phyloP scores from a whole-genome alignment of 2,329 filamentous ascomycete genomes.

The Colletotrichum cereale region DNA sequence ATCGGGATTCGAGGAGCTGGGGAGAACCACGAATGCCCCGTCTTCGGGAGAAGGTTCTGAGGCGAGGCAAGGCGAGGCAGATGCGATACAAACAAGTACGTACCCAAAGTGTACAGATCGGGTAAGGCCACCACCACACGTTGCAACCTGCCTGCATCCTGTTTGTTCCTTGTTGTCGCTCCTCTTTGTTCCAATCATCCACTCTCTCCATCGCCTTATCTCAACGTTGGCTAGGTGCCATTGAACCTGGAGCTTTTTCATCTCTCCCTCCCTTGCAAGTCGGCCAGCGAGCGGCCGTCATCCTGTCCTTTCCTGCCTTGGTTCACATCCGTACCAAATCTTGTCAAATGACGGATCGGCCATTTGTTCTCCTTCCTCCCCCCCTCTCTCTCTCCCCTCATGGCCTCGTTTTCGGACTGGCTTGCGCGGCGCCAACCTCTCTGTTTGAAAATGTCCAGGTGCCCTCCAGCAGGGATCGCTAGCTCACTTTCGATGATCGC shows the following conservation, averaged over 20 bases:
- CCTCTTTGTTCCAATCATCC: constrained; percentile 1
- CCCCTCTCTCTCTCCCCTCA: not conserved
- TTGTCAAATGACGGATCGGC: constrained; percentile 10
- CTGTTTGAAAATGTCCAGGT: constrained; percentile 5
- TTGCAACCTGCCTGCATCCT: constrained; percentile 12
- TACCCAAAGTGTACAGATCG: not conserved
- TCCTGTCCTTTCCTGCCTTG: constrained; percentile 8
- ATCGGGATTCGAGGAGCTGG: not conserved
- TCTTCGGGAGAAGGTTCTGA: not conserved
- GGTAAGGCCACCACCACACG: constrained; percentile 31
- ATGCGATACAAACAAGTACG: not conserved
- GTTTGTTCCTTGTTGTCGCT: constrained; percentile 1
- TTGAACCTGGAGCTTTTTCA: not conserved
- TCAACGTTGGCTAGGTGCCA: constrained; percentile 18
- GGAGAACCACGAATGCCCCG: not conserved
- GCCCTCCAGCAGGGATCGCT: constrained; percentile 19
- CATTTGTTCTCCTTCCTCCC: constrained; percentile 6
- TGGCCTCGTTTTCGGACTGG: constrained; percentile 19
- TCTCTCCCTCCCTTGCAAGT: not conserved
- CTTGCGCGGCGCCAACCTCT: constrained; percentile 11
- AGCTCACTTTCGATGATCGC: not conserved
- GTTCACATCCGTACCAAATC: constrained; percentile 21
- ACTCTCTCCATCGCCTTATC: not conserved
- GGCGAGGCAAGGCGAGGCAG: not conserved
- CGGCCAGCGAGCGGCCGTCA: not conserved